phyloP scores from a whole-genome alignment of 352 stramenopile species.

The Aphanomyces stellatus region DNA sequence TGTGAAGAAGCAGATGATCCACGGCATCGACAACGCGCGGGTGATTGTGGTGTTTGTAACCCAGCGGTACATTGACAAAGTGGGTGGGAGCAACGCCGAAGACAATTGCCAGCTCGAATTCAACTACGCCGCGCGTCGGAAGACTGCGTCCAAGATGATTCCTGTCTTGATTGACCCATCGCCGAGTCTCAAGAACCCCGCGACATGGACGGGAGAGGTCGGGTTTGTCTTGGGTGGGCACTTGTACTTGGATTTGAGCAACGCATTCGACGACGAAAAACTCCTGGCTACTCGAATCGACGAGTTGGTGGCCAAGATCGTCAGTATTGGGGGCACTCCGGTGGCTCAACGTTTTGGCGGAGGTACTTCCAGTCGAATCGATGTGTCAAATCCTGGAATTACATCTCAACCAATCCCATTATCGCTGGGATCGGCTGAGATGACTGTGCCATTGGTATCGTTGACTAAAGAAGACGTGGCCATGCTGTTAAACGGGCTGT shows the following conservation, averaged over 20 bases:
- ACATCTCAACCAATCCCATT: no score
- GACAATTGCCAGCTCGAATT: constrained; percentile 14
- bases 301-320: constrained; percentile 7
- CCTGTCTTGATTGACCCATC: neutral
- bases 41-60: constrained; percentile 13
- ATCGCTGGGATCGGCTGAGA: no score
- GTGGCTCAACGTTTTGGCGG: neutral
- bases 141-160: constrained; percentile 10
- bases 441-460: neutral
- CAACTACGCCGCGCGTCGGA: neutral
- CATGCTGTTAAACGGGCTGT: neutral
- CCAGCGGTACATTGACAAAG: constrained; percentile 11
- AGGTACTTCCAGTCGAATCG: no score
- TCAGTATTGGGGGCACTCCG: constrained; percentile 6
- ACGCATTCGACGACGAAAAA: neutral
- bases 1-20: constrained; percentile 8
- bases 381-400: no score
- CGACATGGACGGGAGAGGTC: neutral
- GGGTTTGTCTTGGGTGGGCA: constrained; percentile 1
- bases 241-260: constrained; percentile 17
- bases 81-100: neutral
- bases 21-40: constrained; percentile 16
- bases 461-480: neutral
- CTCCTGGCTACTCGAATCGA: neutral
- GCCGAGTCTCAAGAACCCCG: neutral